Base-by-base conservation (phyloP, 306 rosid genomes). In the Casuarina equisetifolia region DNA sequence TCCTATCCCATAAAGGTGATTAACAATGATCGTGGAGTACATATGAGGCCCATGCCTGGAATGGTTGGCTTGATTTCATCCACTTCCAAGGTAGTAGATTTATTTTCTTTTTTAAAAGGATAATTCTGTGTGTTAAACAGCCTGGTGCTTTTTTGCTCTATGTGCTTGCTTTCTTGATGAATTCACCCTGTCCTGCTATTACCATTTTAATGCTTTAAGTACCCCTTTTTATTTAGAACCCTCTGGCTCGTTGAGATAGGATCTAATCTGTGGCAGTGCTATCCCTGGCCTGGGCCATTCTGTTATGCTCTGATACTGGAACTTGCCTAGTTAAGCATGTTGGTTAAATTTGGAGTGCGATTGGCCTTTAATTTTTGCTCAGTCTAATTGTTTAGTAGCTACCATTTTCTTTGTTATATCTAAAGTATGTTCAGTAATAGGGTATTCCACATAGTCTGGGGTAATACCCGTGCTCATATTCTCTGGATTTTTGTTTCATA, bases 11-110 rank as follows among this genome's bases (percentile, higher is more conserved):
- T 79, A 64, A 83, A 95, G 99, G 94, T 95, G 78, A 95, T 95
- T 72, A 96, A 87, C 76, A 91, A 95, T 81, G 96, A 92, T 80
- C 90, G 96, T 16, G 99, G 99, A 76, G 86, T 87, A 45, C 92
- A 88, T 82, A 95, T 95, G 99, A 88, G 97, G 90, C 99, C 99
- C 68, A 91, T 95, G 97, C 99, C 97, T 36, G 97, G 97, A 79
- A 95, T 92, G 97, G 51, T 92, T 75, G 98, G 97, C 80, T 87
- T 95, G 81, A 77, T 88, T 80, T 87, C 97, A 58, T 82, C 97
- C 68, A 89, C 84, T 77, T 86, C 97, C 68, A 95, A 95, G 98
- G 98, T 95, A 89, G 61, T 68, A 6, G 3, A 54, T 12, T 84
- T 59, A 77, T 68, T 72, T 20, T 69, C 1, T 62, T 67, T 74